Base-by-base conservation (phyloP, 768 basidiomycete genomes). In the Mycena filopes region DNA sequence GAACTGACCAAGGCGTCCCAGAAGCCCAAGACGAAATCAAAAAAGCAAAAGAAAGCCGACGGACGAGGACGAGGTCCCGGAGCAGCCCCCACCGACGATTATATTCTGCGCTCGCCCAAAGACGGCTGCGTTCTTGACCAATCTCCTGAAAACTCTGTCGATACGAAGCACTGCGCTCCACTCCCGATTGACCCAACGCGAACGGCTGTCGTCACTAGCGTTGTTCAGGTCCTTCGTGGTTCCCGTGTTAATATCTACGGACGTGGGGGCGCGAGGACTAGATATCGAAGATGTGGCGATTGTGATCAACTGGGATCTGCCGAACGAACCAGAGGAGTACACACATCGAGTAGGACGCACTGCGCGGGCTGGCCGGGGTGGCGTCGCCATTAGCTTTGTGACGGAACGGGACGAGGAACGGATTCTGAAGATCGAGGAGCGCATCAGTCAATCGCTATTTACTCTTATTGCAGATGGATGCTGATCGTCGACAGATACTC, bases 301-400 rank as follows among this genome's bases (percentile, higher is more conserved):
- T 82, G 95, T 99, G 21, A 84, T 99, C 61, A 99, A 99, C 69
- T 99, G 96, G 96, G 97, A 99, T 76, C 81, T 98, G 67, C 98
- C 98, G 16, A 83, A 85, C 15, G 89, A 91, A 73, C 85, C 94
- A 7, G 97, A 97, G 76, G 96, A 97, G 75, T 99, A 99, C 74
- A 93, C 95, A 2, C 98, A 99, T 80, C 87, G 98, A 23, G 98
- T 99, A 1, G 96, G 96, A 46, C 80, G 96, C 73, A 98, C 96
- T 25, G 96, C 96, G 31, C 89, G 96, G 71, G 93, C 91, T 13
- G 98, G 98, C 8, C 85, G 88, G 71, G 93, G 91, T 3, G 98
- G 98, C 72, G 80, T 96, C 51, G 95, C 95, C 1, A 84, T 99
- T 29, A 99, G 96, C 72, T 94, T 99, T 74, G 93, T 99, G 55